Base-by-base conservation (phyloP, 306 rosid species). In the Alnus glutinosa region DNA sequence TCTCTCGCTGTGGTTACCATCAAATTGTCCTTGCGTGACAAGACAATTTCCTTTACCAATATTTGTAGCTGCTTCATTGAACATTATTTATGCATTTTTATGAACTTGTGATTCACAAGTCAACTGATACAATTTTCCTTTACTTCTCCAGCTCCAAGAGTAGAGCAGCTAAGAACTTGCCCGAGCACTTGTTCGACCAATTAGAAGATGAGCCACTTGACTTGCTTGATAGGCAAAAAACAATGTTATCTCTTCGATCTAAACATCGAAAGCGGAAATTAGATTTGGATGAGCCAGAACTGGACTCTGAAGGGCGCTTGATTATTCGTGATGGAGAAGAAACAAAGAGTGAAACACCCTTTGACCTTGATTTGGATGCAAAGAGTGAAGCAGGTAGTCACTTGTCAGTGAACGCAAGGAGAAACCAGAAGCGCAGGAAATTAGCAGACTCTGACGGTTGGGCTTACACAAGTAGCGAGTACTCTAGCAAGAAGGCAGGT, bases 161-260 rank as follows among this genome's bases (percentile, higher is more conserved):
- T 55, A 85, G 91, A 70, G 74, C 68, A 34, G 83, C 82, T 77
- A 90, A 77, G 89, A 92, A 78, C 70, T 83, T 91, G 78, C 88
- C 91, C 0, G 96, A 82, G 55, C 86, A 88, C 77, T 79, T 94
- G 47, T 74, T 90, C 15, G 93, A 88, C 74, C 91, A 89, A 86
- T 75, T 88, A 19, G 97, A 91, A 77, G 98, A 89, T 30, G 99
- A 93, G 66, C 99, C 99, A 9, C 97, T 93, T 72, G 98, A 95
- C 84, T 87, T 95, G 75, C 98, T 95, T 47, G 99, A 81, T n/a
- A 88, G 82, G 73, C 90, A 86, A 69, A 92, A 73, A 85, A 91
- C 94, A 19, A 84, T 97, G 76, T 83, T 91, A 11, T 88, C 98
- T 62, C 97, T 92, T 77, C 88, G 84, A 80, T 23, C 87, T 48